Conservation (phyloP, 1,284 basidiomycete genomes). For the Taiwanofungus camphoratus region DNA sequence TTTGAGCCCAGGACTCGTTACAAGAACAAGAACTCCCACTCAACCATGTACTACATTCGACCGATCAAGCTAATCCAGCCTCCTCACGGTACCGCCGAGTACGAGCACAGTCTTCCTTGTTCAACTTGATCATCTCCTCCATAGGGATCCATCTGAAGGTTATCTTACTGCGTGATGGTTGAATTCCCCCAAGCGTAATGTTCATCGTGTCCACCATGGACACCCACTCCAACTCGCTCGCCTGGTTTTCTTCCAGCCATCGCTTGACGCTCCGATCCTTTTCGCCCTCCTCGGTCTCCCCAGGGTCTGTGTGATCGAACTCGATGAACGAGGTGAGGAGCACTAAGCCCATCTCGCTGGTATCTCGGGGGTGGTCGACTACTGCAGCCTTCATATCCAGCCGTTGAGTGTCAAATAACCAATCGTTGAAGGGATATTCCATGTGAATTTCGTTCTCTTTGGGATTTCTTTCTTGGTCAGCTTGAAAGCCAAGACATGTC, state of each 20-base stretch:
- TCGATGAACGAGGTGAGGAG: neutral
- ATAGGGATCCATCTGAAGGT: too few species aligned
- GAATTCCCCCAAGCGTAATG: neutral
- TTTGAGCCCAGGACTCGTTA: too few species aligned
- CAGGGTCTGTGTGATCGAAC: neutral
- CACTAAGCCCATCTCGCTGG: neutral
- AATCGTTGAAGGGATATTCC: neutral
- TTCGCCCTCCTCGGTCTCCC: neutral
- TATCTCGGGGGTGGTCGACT: neutral
- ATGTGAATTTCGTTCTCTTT: too few species aligned
- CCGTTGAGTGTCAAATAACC: neutral
- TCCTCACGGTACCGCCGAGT: too few species aligned
- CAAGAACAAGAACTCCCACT: too few species aligned
- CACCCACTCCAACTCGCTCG: neutral
- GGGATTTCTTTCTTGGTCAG: too few species aligned
- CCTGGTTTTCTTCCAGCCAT: neutral
- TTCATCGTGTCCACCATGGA: neutral
- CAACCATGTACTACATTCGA: too few species aligned
- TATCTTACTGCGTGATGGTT: neutral
- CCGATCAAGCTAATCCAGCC: too few species aligned
- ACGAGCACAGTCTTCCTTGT: too few species aligned
- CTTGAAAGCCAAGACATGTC: too few species aligned
- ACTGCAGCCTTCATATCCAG: neutral
- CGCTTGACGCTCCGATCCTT: neutral
- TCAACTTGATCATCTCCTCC: too few species aligned